Base-by-base conservation (phyloP, 2,329 filamentous ascomycete genomes). In the Clonostachys solani region DNA sequence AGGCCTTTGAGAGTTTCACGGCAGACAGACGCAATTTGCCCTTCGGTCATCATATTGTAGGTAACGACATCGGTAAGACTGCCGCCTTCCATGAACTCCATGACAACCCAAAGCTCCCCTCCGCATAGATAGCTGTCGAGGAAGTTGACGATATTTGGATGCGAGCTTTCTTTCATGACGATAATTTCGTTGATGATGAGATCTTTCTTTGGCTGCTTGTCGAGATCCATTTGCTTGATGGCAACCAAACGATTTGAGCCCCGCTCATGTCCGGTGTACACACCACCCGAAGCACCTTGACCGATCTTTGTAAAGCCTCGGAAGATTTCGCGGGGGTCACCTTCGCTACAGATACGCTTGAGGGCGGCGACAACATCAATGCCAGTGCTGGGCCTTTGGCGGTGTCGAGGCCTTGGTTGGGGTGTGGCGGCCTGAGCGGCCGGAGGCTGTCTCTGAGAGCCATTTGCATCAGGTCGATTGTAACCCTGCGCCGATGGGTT, bases 11-110 rank as follows among this genome's bases (percentile, higher is more conserved):
- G 73, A 18, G 91, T 95, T 78, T 99, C 94, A 59, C 90, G 80
- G 69, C 92, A 97, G 17, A 99, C 92, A 3, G 92, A 90, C 10
- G 94, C 92, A 61, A 99, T 97, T 69, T 97, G 94, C 4, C 89
- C 90, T 67, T 99, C 94, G 8, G 87, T 92, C 94, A 99, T 97
- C 61, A 97, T 95, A 70, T 97, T 97, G 71, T 95, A 97, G 5
- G 94, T 99, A 48, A 99, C 94, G 46, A 99, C 94, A 67, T 99
- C 94, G 12, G 94, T 99, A 64, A 99, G 74, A 68, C 91, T 96
- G 52, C 94, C 94, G 50, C 94, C 94, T 67, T 99, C 92, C 94
- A 99, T 99, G 61, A 92, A 99, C 70, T 99, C 94, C 94, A 99
- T 99, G 34, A 97, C 90, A 2, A 99, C 94, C 94, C 94, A 99